phyloP scores from a whole-genome alignment of 495 filamentous ascomycete genomes.

The Xylaria curta region DNA sequence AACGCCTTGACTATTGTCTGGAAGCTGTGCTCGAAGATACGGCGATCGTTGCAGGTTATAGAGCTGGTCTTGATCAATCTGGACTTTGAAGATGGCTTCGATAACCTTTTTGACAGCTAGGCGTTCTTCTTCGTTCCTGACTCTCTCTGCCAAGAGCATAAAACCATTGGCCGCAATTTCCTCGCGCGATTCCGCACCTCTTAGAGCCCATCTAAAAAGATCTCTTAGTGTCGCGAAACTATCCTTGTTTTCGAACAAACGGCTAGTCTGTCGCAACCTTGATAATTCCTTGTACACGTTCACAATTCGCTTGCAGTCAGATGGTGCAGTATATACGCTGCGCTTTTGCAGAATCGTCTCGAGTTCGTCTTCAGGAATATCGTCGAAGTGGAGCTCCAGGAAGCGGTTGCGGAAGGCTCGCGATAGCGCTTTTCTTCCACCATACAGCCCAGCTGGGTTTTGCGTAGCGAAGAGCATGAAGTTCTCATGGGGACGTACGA shows the following conservation, averaged over 20 bases:
- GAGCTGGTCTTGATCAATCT: slow-evolving; percentile 72
- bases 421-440: slow-evolving; percentile 89
- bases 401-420: slow-evolving; percentile 97
- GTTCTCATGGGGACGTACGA: slow-evolving; percentile 86
- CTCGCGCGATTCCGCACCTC: slow-evolving; percentile 81
- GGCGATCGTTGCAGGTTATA: slow-evolving; percentile 65
- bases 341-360: slow-evolving; percentile 88
- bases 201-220: slow-evolving; percentile 94
- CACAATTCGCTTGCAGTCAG: slow-evolving; percentile 88
- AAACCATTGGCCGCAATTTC: slow-evolving; percentile 92
- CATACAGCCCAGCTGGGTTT: slow-evolving; percentile 95
- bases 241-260: slow-evolving; percentile 95
- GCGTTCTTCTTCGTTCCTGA: slow-evolving; percentile 88
- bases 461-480: slow-evolving; percentile 99
- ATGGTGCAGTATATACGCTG: slow-evolving; percentile 83
- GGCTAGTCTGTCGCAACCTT: slow-evolving; percentile 80
- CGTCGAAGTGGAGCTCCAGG: slow-evolving; percentile 95
- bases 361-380: slow-evolving; percentile 96
- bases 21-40: slow-evolving; percentile 54
- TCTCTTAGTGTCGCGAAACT: slow-evolving; percentile 97
- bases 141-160: slow-evolving; percentile 93
- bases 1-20: slow-evolving; percentile 62
- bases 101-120: slow-evolving; percentile 84
- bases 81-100: slow-evolving; percentile 89
- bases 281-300: slow-evolving; percentile 93